Conservation (phyloP, 1,139 yeast species). For the Hyphopichia buzzinii region DNA sequence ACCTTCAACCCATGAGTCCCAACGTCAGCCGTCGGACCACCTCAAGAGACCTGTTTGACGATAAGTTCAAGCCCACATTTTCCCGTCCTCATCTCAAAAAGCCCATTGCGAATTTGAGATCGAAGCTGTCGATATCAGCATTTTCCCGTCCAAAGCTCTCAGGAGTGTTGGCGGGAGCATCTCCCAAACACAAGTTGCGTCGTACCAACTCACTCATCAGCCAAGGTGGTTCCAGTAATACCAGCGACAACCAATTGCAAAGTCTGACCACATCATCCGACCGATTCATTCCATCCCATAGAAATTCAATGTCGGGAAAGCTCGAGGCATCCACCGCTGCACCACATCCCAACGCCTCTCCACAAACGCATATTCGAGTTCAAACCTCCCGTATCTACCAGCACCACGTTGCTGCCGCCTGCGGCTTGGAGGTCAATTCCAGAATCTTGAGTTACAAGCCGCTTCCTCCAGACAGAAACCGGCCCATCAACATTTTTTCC, state of each 20-base stretch:
- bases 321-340: conserved; percentile 27
- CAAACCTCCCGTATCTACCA: conserved; percentile 73
- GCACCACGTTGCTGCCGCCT: conserved; percentile 89
- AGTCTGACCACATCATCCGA: conserved; percentile 28
- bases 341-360: conserved; percentile 49
- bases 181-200: conserved; percentile 27
- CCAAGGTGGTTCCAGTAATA: conserved; percentile 22
- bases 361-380: conserved; percentile 59
- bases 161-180: conserved; percentile 8
- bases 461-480: conserved; percentile 71
- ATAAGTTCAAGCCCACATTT: conserved; percentile 3
- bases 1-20: conserved; percentile 43
- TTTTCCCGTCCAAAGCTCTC: conserved; percentile 7
- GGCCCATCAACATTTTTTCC: conserved; percentile 49
- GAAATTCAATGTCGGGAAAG: conserved; percentile 41
- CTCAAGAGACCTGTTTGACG: conserved; percentile 9
- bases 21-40: conserved; percentile 35
- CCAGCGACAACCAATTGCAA: conserved; percentile 21
- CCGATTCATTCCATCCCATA: conserved; percentile 47
- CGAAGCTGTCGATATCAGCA: conserved; percentile 18
- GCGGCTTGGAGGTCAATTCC: conserved; percentile 83
- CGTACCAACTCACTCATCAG: conserved; percentile 35
- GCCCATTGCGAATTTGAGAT: conserved; percentile 19
- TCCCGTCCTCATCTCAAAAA: conserved; percentile 15
- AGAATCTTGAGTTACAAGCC: conserved; percentile 88